Conservation (phyloP, 208 protist species). For the Naegleria gruberi region DNA sequence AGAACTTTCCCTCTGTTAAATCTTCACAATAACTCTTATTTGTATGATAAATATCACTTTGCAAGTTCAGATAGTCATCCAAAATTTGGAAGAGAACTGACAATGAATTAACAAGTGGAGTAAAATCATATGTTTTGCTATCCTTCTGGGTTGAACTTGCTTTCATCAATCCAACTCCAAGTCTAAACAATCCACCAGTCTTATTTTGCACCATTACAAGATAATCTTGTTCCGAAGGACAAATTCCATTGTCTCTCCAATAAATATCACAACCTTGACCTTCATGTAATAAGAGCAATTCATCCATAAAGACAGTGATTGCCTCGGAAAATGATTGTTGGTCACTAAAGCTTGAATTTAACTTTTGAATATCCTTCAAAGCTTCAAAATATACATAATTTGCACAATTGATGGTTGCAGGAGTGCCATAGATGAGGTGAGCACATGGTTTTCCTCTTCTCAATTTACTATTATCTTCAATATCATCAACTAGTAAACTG, state of each 20-base stretch:
- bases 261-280: constrained; percentile 64
- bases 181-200: constrained; percentile 63
- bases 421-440: constrained; percentile 54
- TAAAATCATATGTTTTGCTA: constrained; percentile 36
- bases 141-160: constrained; percentile 39
- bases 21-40: constrained; percentile 64
- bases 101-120: constrained; percentile 49
- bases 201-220: constrained; percentile 62
- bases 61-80: constrained; percentile 69
- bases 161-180: constrained; percentile 54
- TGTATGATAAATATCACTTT: constrained; percentile 38
- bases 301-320: constrained; percentile 32
- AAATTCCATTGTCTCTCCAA: constrained; percentile 56
- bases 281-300: constrained; percentile 54
- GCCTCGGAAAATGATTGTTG: neutral
- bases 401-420: constrained; percentile 61
- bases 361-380: constrained; percentile 30
- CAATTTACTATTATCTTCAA: constrained; percentile 62
- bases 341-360: neutral
- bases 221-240: constrained; percentile 58
- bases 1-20: constrained; percentile 70
- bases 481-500: constrained; percentile 68
- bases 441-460: constrained; percentile 53
- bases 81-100: constrained; percentile 65
- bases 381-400: constrained; percentile 70